These are phyloP conservation scores for Leishmania mexicana DNA, from an alignment of 208 protist species.

Conservation along the genomic window DNA sequence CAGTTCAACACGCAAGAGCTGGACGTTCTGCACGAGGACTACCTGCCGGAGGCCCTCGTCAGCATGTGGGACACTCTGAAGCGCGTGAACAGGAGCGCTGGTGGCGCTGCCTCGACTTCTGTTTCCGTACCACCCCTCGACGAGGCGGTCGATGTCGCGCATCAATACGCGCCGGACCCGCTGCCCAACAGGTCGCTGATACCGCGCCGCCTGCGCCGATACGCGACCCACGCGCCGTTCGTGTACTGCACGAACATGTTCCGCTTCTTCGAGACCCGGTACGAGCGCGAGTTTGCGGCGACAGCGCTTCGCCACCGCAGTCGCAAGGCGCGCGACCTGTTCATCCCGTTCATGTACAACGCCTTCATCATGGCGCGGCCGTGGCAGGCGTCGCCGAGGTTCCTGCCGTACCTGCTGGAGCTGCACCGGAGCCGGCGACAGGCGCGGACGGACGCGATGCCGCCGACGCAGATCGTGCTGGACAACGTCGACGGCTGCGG, in stretches of 20 bases:
- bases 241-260: slow-evolving; percentile 70
- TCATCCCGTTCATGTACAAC: slow-evolving; percentile 66
- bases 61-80: slow-evolving; percentile 16
- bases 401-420: slow-evolving; percentile 35
- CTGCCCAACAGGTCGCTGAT: background rate
- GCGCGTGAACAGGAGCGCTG: background rate
- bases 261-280: slow-evolving; percentile 41
- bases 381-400: slow-evolving; percentile 53
- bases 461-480: slow-evolving; percentile 28
- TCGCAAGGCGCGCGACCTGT: slow-evolving; percentile 37
- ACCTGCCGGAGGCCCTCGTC: slow-evolving; percentile 2
- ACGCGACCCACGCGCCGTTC: slow-evolving; percentile 67
- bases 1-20: slow-evolving; percentile 49
- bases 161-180: slow-evolving; percentile 1
- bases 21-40: slow-evolving; percentile 35
- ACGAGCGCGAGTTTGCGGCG: slow-evolving; percentile 40
- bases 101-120: background rate
- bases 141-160: background rate
- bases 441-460: background rate
- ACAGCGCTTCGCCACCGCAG: slow-evolving; percentile 28
- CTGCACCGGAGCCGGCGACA: background rate
- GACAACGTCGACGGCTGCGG: slow-evolving; percentile 67
- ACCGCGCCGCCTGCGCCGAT: slow-evolving; percentile 30
- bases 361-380: slow-evolving; percentile 61
- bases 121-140: background rate